Evolutionary conservation across 805 yeast genomes (phyloP), one percentile per base, ranked within the genome.

Genomic region (Candida dajiaensis): DNA sequence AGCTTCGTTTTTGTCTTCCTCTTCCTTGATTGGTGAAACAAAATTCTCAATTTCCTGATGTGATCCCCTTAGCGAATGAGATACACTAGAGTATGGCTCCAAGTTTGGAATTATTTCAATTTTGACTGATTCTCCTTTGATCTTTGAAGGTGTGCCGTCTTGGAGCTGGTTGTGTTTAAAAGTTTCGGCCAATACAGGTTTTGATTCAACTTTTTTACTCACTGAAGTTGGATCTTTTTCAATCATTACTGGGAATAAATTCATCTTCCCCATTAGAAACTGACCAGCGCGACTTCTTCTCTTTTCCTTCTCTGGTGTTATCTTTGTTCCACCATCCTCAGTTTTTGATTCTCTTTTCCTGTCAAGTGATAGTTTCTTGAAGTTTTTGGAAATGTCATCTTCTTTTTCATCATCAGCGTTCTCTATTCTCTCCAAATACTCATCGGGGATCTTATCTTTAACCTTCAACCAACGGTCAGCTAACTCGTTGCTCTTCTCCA

Each of bases 251-350:
- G 75, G 72, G 41, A 63, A 63, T 20, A 70, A 57, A 49, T 71
- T 70, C 70, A 71, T 63, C 44, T 68, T 70, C n/a, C 68, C 65
- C 50, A 69, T 55, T 13, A 71, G 55, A 29, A 63, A 54, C 18
- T 71, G 70, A 7, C 76, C 76, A 29, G 69, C 64, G 39, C 59
- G 47, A 40, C 61, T 58, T 49, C 54, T 53, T 45, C 62, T 51
- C 41, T 54, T 56, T 23, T 59, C 59, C 21, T 51, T 50, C 20
- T 46, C 45, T 2, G 56, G 41, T 8, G 52, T 46, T 7, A 42
- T 40, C 22, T 37, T 20, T 25, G 21, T 36, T 15, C 49, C 46
- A 13, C 44, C 56, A n/a, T 43, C 25, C 15, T 19, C 38, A 15
- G 40, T 2, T 9, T 6, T 19, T 20, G 16, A 11, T 43, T 43